Base-by-base conservation (phyloP, 495 filamentous ascomycete species). In the Diplogelasinospora grovesii region DNA sequence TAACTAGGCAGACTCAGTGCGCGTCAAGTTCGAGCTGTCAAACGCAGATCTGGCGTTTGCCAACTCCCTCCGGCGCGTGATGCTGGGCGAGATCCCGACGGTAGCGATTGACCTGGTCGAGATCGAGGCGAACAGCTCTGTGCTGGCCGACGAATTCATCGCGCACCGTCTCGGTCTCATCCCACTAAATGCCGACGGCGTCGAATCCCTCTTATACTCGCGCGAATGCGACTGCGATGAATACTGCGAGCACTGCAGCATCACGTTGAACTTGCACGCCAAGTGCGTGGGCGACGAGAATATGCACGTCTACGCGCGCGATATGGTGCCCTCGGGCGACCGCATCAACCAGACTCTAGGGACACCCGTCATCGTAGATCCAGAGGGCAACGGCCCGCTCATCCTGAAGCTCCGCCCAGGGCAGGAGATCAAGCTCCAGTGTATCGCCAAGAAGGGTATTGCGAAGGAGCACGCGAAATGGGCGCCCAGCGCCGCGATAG, bases 381-480 rank as follows among this genome's bases (percentile, higher is more conserved):
- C 81, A 0, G 85, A 90, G 21, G 78, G 80, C 1, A 74, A 82
- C 37, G 92, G 92, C 0, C 71, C 79, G 4, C 71, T 96, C 41
- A 89, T 98, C 50, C 83, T 82, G 57, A 95, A 96, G 66, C 65
- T 98, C 48, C 73, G 89, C 15, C 83, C 86, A 41, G 83, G 80
- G 4, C 93, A 98, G 59, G 86, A 94, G 59, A 58, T 98, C 38
- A 81, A 83, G 59, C 74, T 97, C 59, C 82, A 79, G 29, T 96
- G 90, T 54, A 80, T 96, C 48, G 93, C 89, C 37, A 96, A 95
- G 74, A 97, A 97, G 71, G 92, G 92, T 0, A 96, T 96, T 43
- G 89, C 90, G 3, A 98, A 97, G 71, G 92, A 98, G 59, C 92
- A 98, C 68, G 83, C 93, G 0, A 98, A 98, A 60, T 98, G 92